Base-by-base conservation (phyloP, 176 grass and related monocot species). In the Elaeis guineensis region DNA sequence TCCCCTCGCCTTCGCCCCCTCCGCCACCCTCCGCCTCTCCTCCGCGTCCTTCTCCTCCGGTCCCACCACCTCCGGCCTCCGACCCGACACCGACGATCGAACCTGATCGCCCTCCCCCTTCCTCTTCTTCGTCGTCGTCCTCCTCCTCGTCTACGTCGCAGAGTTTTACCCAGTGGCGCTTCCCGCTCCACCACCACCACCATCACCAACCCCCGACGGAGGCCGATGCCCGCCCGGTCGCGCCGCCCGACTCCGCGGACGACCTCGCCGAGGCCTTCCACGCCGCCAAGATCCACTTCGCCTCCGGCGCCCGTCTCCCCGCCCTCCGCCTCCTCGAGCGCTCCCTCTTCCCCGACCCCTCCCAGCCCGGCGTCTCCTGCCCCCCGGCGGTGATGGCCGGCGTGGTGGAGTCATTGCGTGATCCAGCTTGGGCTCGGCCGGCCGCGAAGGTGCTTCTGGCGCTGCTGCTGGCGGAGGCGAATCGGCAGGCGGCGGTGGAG, bases 91-190 rank as follows among this genome's bases (percentile, higher is more conserved):
- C n/a, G 19, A 19, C 25, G 28, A 68, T 52, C 5, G 52, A 39
- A 29, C 25, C 52, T 12, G 65, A 55, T 9, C 65, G 28, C 19
- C 65, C 51, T 68, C 52, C 28, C 5, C 25, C 65, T 39, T 68
- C 52, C 22, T 26, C 80, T 5, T 83, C 87, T 0, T 90, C 79
- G 0, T 90, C 87, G 0, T 90, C 87, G 0, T 90, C 87, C 0
- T 90, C 87, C 0, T 90, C 82, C 0, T 86, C 82, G 4, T 90
- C 87, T 6, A 80, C 87, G 21, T 90, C 82, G 18, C 87, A 86
- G 82, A 90, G 87, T 65, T 90, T 90, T 72, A 90, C 87, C 23
- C 82, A 86, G 79, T 90, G 87, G 87, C 29, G 87, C 50, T 71
- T 86, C 61, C 87, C 87, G 11, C 79, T 90, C 24, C 65, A 68